Evolutionary conservation across 352 stramenopile genomes (phyloP).

Genomic region (Phytophthora colocasiae): DNA sequence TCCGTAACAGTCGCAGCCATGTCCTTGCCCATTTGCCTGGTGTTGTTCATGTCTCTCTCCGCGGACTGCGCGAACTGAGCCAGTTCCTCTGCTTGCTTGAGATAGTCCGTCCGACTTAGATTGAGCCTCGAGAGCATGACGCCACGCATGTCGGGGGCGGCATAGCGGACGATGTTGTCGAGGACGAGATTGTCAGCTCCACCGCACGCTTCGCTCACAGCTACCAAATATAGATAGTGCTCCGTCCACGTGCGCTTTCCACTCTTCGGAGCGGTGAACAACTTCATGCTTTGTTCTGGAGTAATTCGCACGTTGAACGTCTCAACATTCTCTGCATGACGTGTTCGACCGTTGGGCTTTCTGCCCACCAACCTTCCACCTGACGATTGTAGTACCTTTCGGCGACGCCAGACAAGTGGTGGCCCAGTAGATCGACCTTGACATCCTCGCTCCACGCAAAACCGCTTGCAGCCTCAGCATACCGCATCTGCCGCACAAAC

Average conservation of each 20-base stretch:
- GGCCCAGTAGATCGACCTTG: constrained; percentile 9
- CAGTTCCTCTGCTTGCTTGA: constrained; percentile 29
- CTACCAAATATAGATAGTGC: constrained; percentile 30
- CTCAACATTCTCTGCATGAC: constrained; percentile 18
- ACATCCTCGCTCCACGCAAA: constrained; percentile 7
- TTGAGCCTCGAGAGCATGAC: constrained; percentile 18
- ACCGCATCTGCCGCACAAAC: constrained; percentile 6
- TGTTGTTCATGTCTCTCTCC: constrained; percentile 3
- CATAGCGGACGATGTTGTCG: constrained; percentile 35
- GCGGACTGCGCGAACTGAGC: constrained; percentile 27
- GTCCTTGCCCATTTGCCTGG: constrained; percentile 1
- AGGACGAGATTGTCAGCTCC: constrained; percentile 13
- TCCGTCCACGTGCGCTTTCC: constrained; percentile 15
- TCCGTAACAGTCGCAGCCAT: constrained; percentile 11
- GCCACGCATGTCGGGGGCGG: constrained; percentile 1
- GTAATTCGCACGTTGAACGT: constrained; percentile 26
- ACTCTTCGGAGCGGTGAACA: constrained; percentile 21
- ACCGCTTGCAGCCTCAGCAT: background rate
- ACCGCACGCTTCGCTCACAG: constrained; percentile 17
- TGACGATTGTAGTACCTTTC: constrained; percentile 26
- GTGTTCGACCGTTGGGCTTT: constrained; percentile 14
- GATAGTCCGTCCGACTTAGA: constrained; percentile 10
- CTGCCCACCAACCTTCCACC: constrained; percentile 15
- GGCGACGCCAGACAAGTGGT: constrained; percentile 4
- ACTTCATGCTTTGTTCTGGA: constrained; percentile 15